Evolutionary conservation across 768 basidiomycete genomes (phyloP).

Genomic region (Lyophyllum shimeji): DNA sequence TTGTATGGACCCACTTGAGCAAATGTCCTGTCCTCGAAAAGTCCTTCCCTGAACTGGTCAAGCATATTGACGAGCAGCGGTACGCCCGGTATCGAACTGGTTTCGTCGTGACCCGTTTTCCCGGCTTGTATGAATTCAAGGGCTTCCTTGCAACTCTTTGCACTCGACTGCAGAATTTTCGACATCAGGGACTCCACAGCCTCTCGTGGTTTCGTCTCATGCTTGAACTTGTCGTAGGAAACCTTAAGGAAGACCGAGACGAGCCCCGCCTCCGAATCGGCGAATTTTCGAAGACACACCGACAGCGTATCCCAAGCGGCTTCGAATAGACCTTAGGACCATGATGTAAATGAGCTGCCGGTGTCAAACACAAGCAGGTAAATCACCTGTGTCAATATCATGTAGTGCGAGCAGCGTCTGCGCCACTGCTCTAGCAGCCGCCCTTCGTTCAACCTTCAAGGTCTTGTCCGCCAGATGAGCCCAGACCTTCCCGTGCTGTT

Average conservation of each 20-base stretch:
- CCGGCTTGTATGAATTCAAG: background rate
- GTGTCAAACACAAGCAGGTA: conserved; percentile 1
- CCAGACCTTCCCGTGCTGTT: conserved; percentile 50
- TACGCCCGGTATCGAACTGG: conserved; percentile 4
- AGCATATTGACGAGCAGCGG: conserved; percentile 42
- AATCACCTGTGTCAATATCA: conserved; percentile 26
- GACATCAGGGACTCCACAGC: conserved; percentile 28
- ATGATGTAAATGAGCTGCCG: background rate
- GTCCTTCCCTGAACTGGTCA: conserved; percentile 46
- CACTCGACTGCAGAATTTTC: conserved; percentile 32
- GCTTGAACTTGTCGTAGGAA: conserved; percentile 40
- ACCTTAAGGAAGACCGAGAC: conserved; percentile 47
- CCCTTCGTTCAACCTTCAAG: conserved; percentile 46
- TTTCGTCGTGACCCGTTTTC: background rate
- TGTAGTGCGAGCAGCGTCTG: conserved; percentile 38
- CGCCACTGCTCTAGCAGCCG: conserved; percentile 43
- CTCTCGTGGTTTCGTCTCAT: conserved; percentile 21
- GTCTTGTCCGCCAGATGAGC: conserved; percentile 40
- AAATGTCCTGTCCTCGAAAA: conserved; percentile 46
- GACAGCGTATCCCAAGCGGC: conserved; percentile 47
- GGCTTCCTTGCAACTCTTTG: conserved; percentile 27
- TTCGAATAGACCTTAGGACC: conserved; percentile 41
- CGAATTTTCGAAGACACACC: conserved; percentile 24
- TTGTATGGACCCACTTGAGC: conserved; percentile 38
- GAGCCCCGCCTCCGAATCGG: conserved; percentile 26